Conservation (phyloP, 2,329 filamentous ascomycete genomes). For the Beauveria australis region DNA sequence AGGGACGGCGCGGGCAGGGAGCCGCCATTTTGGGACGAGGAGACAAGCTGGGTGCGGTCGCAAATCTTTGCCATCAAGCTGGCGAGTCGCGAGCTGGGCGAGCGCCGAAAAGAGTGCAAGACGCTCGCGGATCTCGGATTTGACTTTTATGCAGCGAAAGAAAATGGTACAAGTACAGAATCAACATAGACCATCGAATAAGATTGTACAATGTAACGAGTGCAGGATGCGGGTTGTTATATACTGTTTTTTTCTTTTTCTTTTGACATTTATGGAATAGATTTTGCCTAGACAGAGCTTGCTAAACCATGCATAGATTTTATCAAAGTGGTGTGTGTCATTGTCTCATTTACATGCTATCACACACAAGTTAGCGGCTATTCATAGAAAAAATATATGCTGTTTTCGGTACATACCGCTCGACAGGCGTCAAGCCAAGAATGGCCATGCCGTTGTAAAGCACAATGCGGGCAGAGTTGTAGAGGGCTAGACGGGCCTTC, state of each 20-base stretch:
- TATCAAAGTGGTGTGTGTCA: no score
- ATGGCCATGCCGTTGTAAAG: constrained; percentile 77
- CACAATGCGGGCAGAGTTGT: constrained; percentile 66
- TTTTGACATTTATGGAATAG: background rate
- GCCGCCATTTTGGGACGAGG: constrained; percentile 31
- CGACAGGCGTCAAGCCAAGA: constrained; percentile 69
- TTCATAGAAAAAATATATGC: background rate
- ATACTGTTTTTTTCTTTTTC: background rate
- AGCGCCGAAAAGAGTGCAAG: constrained; percentile 24
- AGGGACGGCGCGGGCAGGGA: constrained; percentile 29
- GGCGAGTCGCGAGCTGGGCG: constrained; percentile 28
- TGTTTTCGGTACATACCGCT: constrained; percentile 30
- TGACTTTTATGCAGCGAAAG: constrained; percentile 13
- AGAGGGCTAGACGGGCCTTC: constrained; percentile 62
- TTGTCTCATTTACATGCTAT: constrained; percentile 9
- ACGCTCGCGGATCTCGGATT: constrained; percentile 31
- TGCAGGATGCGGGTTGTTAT: background rate
- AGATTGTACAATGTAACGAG: background rate
- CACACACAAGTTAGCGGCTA: background rate
- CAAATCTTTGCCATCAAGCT: constrained; percentile 33
- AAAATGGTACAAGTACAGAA: background rate
- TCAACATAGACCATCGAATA: background rate
- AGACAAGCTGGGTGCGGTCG: constrained; percentile 32
- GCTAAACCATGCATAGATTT: background rate
- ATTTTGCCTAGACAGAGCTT: background rate